These are phyloP conservation scores for Parmelia sp. DNA, from an alignment of 495 filamentous ascomycete genomes.

Conservation along the genomic window DNA sequence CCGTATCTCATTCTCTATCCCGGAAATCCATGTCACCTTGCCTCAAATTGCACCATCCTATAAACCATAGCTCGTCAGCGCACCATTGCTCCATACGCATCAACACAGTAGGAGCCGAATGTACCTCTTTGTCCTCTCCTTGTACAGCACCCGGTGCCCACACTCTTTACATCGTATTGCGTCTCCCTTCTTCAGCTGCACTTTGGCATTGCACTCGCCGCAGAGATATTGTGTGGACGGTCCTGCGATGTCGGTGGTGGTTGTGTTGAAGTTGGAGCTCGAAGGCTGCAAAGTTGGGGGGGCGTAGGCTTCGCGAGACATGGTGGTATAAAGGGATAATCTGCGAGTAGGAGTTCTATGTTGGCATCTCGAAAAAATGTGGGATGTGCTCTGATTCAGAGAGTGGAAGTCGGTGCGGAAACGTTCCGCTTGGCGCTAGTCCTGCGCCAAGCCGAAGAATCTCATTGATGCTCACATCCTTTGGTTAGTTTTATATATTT, in stretches of 20 bases:
- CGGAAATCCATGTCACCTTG: slow-evolving; percentile 48
- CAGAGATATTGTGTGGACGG: slow-evolving; percentile 61
- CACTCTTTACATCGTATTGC: slow-evolving; percentile 94
- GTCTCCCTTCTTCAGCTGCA: slow-evolving; percentile 74
- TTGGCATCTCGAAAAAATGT: neutral
- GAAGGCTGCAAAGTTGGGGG: slow-evolving; percentile 39
- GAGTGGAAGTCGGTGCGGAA: neutral
- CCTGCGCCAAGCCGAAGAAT: too few species aligned
- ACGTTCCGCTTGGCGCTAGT: slow-evolving; percentile 4
- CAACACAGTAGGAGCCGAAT: slow-evolving; percentile 26
- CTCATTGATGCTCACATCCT: too few species aligned
- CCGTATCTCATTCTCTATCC: neutral
- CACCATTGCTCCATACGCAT: neutral
- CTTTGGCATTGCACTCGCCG: slow-evolving; percentile 83
- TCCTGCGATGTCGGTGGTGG: slow-evolving; percentile 18
- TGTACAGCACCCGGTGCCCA: slow-evolving; percentile 92
- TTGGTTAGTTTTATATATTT: too few species aligned
- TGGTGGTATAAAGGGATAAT: too few species aligned
- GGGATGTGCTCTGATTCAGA: neutral
- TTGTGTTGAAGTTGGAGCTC: slow-evolving; percentile 16
- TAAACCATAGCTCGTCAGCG: neutral
- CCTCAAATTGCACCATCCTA: slow-evolving; percentile 97
- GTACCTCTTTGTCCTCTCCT: slow-evolving; percentile 95
- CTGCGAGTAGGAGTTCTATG: neutral
- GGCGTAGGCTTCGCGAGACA: slow-evolving; percentile 59